A percentile compares a stretch with the other conserved stretches of the same genome.
Evolutionary conservation across 2,329 filamentous ascomycete species (phyloP).

Genomic region (Berkeleyomyces rouxiae): DNA sequence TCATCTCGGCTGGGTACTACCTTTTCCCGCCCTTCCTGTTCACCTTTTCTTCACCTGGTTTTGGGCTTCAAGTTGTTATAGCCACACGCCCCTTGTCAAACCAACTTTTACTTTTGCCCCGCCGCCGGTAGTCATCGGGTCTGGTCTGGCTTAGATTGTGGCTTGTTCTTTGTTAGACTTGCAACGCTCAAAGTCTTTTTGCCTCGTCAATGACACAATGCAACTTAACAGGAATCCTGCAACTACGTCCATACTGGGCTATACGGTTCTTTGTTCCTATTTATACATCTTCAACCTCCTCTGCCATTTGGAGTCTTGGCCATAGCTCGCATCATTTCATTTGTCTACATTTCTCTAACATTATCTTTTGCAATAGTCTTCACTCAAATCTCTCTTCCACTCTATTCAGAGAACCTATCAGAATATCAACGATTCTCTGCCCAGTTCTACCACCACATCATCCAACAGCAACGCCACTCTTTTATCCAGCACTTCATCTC

Average conservation of each 20-base stretch:
- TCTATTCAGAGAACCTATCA: conserved; percentile 2
- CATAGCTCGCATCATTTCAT: not conserved
- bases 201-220: not conserved
- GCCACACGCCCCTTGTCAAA: not conserved
- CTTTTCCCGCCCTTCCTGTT: no score
- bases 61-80: not conserved
- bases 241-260: not conserved
- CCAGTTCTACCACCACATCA: not conserved
- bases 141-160: not conserved
- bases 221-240: not conserved
- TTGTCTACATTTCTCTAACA: not conserved
- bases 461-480: not conserved
- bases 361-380: not conserved
- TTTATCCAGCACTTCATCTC: not conserved
- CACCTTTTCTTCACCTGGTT: not conserved
- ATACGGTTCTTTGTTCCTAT: not conserved
- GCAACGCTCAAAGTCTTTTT: not conserved
- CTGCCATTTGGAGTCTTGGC: not conserved
- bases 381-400: conserved; percentile 7
- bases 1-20: not conserved
- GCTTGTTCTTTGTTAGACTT: not conserved
- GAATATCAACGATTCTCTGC: not conserved
- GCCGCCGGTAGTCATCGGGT: not conserved
- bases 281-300: not conserved
- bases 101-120: no score